These are phyloP conservation scores for Chalara sp. DNA, from an alignment of 2,329 filamentous ascomycete species.

Conservation along the genomic window DNA sequence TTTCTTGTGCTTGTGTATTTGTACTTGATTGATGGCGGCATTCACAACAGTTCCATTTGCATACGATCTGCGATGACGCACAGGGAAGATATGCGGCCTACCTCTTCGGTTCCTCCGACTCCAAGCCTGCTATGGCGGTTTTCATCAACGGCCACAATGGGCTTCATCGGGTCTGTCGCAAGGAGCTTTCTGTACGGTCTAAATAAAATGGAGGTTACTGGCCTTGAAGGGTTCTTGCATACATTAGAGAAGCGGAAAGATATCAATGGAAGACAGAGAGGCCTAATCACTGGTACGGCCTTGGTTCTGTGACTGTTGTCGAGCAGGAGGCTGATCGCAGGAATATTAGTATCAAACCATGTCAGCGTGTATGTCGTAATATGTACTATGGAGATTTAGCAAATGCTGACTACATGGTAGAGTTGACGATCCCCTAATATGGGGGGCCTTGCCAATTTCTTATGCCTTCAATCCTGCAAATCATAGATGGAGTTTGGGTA, in stretches of 20 bases:
- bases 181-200: constrained; percentile 69
- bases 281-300: constrained; percentile 69
- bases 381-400: background rate
- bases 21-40: background rate
- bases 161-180: constrained; percentile 62
- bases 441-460: constrained; percentile 76
- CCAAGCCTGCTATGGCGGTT: constrained; percentile 57
- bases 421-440: constrained; percentile 88
- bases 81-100: constrained; percentile 14
- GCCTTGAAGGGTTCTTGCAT: constrained; percentile 67
- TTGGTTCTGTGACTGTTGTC: background rate
- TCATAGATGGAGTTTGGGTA: constrained; percentile 82
- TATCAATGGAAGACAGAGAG: constrained; percentile 58
- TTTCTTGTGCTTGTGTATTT: no score
- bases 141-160: constrained; percentile 69
- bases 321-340: background rate
- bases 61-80: constrained; percentile 11
- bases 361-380: constrained; percentile 68
- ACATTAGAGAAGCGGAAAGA: constrained; percentile 69
- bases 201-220: constrained; percentile 69
- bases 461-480: constrained; percentile 68
- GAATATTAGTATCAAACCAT: constrained; percentile 69
- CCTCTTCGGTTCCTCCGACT: constrained; percentile 8
- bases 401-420: constrained; percentile 37
- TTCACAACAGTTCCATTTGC: background rate